Percentiles rank a stretch among this genome's conserved stretches.
phyloP scores from a whole-genome alignment of 2,329 filamentous ascomycete species.

The Ascomycota sp. region DNA sequence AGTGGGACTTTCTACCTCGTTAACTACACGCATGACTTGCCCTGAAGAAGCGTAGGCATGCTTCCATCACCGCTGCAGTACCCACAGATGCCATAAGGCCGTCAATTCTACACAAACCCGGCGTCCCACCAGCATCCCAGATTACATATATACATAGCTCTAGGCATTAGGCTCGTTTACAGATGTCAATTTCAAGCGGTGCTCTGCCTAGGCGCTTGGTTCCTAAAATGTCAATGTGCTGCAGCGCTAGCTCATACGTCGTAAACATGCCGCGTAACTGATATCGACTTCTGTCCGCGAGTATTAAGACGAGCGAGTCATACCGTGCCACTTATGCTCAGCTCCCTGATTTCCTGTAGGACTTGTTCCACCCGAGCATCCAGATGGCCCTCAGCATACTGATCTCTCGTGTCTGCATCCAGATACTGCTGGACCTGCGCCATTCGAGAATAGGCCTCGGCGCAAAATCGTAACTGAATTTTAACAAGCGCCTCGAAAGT shows the following conservation, averaged over 20 bases:
- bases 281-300: not conserved
- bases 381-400: conserved; percentile 84
- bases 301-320: conserved; percentile 11
- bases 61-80: too few relatives aligned
- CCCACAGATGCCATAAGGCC: too few relatives aligned
- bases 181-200: not conserved
- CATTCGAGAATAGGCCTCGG: conserved; percentile 94
- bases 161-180: not conserved
- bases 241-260: not conserved
- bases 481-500: conserved; percentile 96
- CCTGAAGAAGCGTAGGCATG: too few relatives aligned
- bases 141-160: too few relatives aligned
- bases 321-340: conserved; percentile 70
- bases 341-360: conserved; percentile 83
- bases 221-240: not conserved
- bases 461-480: conserved; percentile 93
- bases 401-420: conserved; percentile 83
- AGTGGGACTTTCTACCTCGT: too few relatives aligned
- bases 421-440: conserved; percentile 98
- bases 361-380: conserved; percentile 89
- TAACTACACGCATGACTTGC: too few relatives aligned
- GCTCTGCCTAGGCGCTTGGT: not conserved
- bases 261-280: not conserved
- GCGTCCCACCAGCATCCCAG: too few relatives aligned
- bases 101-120: too few relatives aligned